Conservation (phyloP, 192 early-diverging fungal genomes). For the Backusella morwellensis region DNA sequence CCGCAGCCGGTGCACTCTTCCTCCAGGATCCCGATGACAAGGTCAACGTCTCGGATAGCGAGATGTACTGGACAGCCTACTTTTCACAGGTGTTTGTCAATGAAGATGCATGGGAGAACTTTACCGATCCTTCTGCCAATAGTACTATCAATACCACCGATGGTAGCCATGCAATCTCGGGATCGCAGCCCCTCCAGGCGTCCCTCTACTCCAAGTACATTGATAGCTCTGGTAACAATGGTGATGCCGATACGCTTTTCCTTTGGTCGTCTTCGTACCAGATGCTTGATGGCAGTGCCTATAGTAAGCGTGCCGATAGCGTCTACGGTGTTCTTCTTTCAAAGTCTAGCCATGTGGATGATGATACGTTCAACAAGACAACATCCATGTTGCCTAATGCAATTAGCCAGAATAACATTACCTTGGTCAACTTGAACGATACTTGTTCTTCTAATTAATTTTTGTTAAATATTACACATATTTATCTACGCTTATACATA, state of each 20-base stretch:
- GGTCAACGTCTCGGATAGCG: not conserved
- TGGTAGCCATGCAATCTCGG: not conserved
- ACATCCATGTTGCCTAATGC: not conserved
- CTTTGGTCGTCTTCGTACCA: not conserved
- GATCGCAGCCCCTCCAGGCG: not conserved
- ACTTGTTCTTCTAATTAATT: conserved; percentile 4
- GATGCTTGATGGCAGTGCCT: not conserved
- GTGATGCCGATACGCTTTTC: not conserved
- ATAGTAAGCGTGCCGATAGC: not conserved
- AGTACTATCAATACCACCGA: not conserved
- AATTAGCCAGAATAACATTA: not conserved
- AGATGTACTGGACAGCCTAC: not conserved
- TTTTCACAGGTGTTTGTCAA: conserved; percentile 7
- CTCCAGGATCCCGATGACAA: not conserved
- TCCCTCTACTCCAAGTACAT: not conserved
- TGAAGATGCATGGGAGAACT: not conserved
- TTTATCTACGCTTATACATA: too few relatives aligned
- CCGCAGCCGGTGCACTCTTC: not conserved
- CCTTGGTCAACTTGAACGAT: not conserved
- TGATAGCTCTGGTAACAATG: not conserved
- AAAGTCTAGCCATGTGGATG: not conserved
- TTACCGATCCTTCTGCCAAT: not conserved
- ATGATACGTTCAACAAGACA: conserved; percentile 8
- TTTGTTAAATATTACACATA: not conserved
- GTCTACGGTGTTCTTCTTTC: conserved; percentile 2